Percentiles rank a stretch among this genome's conserved stretches.
phyloP scores from a whole-genome alignment of 768 basidiomycete genomes.

The Tylopilus sp. region DNA sequence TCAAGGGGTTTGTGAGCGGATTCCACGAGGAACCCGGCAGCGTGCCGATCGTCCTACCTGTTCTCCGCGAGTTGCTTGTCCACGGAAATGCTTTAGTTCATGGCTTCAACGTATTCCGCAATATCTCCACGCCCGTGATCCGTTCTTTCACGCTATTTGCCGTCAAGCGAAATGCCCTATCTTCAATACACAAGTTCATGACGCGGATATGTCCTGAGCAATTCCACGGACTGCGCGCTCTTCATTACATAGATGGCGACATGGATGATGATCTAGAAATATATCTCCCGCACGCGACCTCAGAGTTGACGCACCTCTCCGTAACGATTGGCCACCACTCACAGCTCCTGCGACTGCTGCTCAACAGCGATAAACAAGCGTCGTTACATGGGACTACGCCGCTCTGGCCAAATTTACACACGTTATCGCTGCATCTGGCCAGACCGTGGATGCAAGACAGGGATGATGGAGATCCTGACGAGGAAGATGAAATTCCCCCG shows the following conservation, averaged over 20 bases:
- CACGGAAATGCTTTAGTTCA: conserved; percentile 32
- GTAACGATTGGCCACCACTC: conserved; percentile 32
- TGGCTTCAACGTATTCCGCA: conserved; percentile 34
- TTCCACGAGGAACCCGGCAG: conserved; percentile 33
- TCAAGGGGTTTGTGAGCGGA: conserved; percentile 32
- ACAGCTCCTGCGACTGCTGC: conserved; percentile 31
- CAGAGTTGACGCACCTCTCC: conserved; percentile 34
- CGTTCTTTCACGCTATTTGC: conserved; percentile 23
- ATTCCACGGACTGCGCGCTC: conserved; percentile 29
- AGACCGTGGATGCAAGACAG: conserved; percentile 30
- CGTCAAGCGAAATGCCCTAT: conserved; percentile 28
- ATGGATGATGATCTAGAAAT: conserved; percentile 36
- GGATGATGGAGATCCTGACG: conserved; percentile 30
- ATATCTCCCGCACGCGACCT: conserved; percentile 31
- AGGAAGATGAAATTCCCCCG: conserved; percentile 31
- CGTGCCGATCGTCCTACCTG: conserved; percentile 30
- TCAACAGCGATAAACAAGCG: conserved; percentile 35
- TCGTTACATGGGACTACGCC: conserved; percentile 30
- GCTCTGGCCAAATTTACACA: conserved; percentile 31
- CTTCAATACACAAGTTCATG: conserved; percentile 36
- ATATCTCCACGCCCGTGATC: conserved; percentile 31
- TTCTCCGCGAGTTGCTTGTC: conserved; percentile 27
- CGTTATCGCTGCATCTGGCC: conserved; percentile 26
- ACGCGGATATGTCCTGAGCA: conserved; percentile 34
- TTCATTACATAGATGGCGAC: conserved; percentile 34